Evolutionary conservation across 1,284 basidiomycete genomes (phyloP).

Genomic region (Schizophyllum amplum): DNA sequence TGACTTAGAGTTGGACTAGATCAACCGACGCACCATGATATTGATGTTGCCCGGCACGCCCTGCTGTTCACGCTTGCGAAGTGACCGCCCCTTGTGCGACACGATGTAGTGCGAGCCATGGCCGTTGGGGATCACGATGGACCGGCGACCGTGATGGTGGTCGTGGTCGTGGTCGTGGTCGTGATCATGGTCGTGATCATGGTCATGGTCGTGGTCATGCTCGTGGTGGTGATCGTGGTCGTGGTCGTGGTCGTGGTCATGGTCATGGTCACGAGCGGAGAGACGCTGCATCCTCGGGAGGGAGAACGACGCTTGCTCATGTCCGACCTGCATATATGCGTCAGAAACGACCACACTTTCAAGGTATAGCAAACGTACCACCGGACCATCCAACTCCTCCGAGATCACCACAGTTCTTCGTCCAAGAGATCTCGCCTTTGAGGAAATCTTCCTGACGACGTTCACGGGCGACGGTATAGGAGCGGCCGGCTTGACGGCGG

Average conservation of each 20-base stretch:
- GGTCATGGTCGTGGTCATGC: slow-evolving; percentile 11
- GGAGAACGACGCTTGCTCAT: neutral
- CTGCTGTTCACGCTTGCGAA: slow-evolving; percentile 8
- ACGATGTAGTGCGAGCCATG: slow-evolving; percentile 6
- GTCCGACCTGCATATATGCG: neutral
- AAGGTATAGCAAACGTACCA: neutral
- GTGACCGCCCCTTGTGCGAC: neutral
- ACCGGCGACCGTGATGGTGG: slow-evolving; percentile 2
- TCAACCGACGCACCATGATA: slow-evolving; percentile 33
- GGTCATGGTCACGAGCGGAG: slow-evolving; percentile 1
- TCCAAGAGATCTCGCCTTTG: slow-evolving; percentile 1
- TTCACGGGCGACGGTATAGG: slow-evolving; percentile 3
- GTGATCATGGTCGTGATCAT: slow-evolving; percentile 13
- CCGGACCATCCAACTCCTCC: neutral
- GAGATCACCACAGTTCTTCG: neutral
- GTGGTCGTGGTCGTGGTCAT: slow-evolving; percentile 12
- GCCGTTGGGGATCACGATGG: slow-evolving; percentile 12
- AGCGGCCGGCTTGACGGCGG: slow-evolving; percentile 6
- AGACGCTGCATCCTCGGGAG: neutral
- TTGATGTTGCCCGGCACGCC: slow-evolving; percentile 37
- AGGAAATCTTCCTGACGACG: slow-evolving; percentile 5
- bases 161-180: slow-evolving; percentile 5
- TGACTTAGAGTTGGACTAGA: no score
- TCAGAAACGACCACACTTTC: neutral
- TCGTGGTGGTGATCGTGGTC: slow-evolving; percentile 8